phyloP scores from a whole-genome alignment of 2,329 filamentous ascomycete species.

The Pezicula carpinea region DNA sequence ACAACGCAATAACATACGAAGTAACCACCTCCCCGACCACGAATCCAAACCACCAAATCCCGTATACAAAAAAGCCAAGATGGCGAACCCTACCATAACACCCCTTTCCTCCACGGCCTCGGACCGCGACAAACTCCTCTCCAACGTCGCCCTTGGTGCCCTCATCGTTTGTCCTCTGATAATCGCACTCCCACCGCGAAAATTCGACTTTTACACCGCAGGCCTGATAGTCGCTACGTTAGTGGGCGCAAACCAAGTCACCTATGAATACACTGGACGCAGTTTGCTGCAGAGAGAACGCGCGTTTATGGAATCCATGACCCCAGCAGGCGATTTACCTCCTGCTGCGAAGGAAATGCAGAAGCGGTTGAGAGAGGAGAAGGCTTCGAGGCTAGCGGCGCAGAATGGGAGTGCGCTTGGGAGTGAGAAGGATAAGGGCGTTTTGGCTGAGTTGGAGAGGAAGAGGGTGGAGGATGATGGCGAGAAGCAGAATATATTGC shows the following conservation, averaged over 20 bases:
- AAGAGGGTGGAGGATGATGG: slow-evolving; percentile 8
- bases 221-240: slow-evolving; percentile 38
- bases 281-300: slow-evolving; percentile 19
- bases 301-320: slow-evolving; percentile 5
- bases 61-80: not conserved
- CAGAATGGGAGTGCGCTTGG: not conserved
- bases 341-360: slow-evolving; percentile 21
- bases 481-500: slow-evolving; percentile 27
- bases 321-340: slow-evolving; percentile 2
- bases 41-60: not conserved
- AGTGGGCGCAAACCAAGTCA: slow-evolving; percentile 25
- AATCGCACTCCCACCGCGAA: slow-evolving; percentile 53
- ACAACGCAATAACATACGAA: not conserved
- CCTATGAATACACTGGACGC: slow-evolving; percentile 23
- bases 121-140: slow-evolving; percentile 11
- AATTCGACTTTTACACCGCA: slow-evolving; percentile 57
- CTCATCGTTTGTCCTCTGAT: slow-evolving; percentile 50
- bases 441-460: slow-evolving; percentile 7
- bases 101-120: not conserved
- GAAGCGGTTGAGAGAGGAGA: slow-evolving; percentile 17
- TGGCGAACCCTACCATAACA: slow-evolving; percentile 9
- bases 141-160: slow-evolving; percentile 35
- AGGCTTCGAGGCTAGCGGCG: slow-evolving; percentile 7
- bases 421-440: slow-evolving; percentile 3
- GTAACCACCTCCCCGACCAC: not conserved